These are phyloP conservation scores for Colletotrichum sp. DNA, from an alignment of 2,329 filamentous ascomycete genomes.

Conservation along the genomic window DNA sequence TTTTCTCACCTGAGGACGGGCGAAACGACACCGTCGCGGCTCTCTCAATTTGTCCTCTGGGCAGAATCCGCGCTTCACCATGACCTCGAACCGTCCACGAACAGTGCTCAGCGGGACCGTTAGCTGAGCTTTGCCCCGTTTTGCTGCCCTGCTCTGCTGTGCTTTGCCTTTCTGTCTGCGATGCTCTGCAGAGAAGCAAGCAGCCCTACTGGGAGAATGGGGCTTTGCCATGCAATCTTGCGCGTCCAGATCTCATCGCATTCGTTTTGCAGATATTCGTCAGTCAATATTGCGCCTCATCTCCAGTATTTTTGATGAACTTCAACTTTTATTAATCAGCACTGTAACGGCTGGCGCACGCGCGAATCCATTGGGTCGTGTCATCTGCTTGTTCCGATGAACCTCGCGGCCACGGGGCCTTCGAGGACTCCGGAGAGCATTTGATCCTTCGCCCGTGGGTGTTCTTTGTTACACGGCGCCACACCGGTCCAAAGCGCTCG, in stretches of 20 bases:
- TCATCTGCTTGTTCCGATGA: not conserved
- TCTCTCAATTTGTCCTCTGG: not conserved
- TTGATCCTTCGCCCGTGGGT: not conserved
- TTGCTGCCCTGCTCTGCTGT: not conserved
- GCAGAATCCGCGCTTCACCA: not conserved
- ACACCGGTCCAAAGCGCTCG: not conserved
- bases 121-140: not conserved
- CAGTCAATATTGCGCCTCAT: not conserved
- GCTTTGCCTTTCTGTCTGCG: not conserved
- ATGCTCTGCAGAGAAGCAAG: not conserved
- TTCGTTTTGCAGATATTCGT: not conserved
- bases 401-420: not conserved
- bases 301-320: not conserved
- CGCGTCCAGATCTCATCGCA: not conserved
- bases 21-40: conserved; percentile 7
- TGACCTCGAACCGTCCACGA: not conserved
- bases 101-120: not conserved
- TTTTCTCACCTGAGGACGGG: not conserved
- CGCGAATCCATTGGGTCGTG: conserved; percentile 6
- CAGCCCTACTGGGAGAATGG: conserved; percentile 1
- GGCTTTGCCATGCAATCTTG: not conserved
- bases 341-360: not conserved
- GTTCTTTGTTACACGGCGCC: conserved; percentile 4
- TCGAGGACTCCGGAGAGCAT: conserved; percentile 10
- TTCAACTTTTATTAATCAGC: conserved; percentile 12